phyloP scores from a whole-genome alignment of 1,139 yeast species.

The Candida tropicalis region DNA sequence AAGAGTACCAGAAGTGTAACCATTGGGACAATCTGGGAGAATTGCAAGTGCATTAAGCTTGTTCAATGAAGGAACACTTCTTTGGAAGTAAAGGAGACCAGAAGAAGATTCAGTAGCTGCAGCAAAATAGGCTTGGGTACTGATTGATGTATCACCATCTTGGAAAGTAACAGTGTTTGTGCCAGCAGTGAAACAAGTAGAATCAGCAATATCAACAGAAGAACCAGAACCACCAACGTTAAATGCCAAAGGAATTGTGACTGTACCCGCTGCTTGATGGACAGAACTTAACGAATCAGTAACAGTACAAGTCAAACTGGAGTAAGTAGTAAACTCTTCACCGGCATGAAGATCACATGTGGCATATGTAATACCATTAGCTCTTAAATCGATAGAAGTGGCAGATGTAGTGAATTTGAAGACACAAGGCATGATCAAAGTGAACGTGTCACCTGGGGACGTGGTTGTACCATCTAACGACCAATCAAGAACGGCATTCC shows the following conservation, averaged over 20 bases:
- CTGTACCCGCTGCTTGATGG: constrained; percentile 13
- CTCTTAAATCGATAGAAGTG: constrained; percentile 16
- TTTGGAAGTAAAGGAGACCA: neutral
- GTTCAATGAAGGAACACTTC: constrained; percentile 12
- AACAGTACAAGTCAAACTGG: constrained; percentile 29
- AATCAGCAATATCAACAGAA: constrained; percentile 22
- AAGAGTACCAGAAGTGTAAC: constrained; percentile 27
- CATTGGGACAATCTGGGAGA: constrained; percentile 28
- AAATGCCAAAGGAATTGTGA: constrained; percentile 30
- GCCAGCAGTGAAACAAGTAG: constrained; percentile 26
- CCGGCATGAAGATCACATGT: constrained; percentile 29
- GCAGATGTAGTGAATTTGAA: constrained; percentile 24
- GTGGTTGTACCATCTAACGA: constrained; percentile 21
- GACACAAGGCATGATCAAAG: constrained; percentile 27
- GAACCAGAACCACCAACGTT: constrained; percentile 27
- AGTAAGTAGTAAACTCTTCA: constrained; percentile 23
- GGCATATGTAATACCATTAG: constrained; percentile 32
- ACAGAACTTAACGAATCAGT: constrained; percentile 9
- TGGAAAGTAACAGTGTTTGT: constrained; percentile 28
- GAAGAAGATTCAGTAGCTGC: neutral
- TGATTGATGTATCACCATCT: constrained; percentile 28
- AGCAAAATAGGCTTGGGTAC: constrained; percentile 20
- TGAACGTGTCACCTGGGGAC: constrained; percentile 28
- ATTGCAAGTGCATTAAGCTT: constrained; percentile 21
- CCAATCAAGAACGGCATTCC: constrained; percentile 30